A percentile compares a stretch with the other conserved stretches of the same genome.
Conservation (phyloP, 1,284 basidiomycete species). For the Exobasidium rhododendri region DNA sequence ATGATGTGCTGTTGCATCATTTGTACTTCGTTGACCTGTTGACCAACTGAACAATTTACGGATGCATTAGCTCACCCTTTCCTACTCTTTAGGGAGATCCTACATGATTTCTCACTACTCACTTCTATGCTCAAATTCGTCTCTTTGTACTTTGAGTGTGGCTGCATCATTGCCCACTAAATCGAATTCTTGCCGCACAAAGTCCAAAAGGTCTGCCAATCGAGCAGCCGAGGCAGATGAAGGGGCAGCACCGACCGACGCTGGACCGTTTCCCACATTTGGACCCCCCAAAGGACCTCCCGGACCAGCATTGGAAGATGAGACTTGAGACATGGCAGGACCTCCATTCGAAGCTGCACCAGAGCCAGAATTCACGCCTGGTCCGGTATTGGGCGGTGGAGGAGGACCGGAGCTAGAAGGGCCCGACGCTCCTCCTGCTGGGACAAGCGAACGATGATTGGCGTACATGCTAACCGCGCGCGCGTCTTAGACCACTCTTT, state of each 20-base stretch:
- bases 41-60: slow-evolving; percentile 59
- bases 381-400: background rate
- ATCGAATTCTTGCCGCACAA: slow-evolving; percentile 82
- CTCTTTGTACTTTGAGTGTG: slow-evolving; percentile 71
- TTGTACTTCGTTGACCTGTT: slow-evolving; percentile 70
- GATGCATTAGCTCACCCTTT: background rate
- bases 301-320: background rate
- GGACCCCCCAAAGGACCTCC: slow-evolving; percentile 1
- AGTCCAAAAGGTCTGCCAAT: slow-evolving; percentile 76
- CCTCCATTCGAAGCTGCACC: slow-evolving; percentile 9
- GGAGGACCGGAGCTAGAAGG: slow-evolving; percentile 5
- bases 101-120: slow-evolving; percentile 35
- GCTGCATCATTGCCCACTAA: slow-evolving; percentile 68
- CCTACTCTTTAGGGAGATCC: background rate
- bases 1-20: slow-evolving; percentile 70
- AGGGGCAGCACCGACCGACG: slow-evolving; percentile 5
- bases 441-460: slow-evolving; percentile 12
- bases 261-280: background rate
- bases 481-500: too few relatives aligned
- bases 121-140: slow-evolving; percentile 88
- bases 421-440: slow-evolving; percentile 1
- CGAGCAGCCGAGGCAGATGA: slow-evolving; percentile 46
- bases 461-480: slow-evolving; percentile 6
- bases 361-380: background rate
- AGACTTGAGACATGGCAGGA: slow-evolving; percentile 1